A percentile compares a stretch with the other conserved stretches of the same genome.
phyloP scores from a whole-genome alignment of 768 basidiomycete species.

The Psilocybe cubensis region DNA sequence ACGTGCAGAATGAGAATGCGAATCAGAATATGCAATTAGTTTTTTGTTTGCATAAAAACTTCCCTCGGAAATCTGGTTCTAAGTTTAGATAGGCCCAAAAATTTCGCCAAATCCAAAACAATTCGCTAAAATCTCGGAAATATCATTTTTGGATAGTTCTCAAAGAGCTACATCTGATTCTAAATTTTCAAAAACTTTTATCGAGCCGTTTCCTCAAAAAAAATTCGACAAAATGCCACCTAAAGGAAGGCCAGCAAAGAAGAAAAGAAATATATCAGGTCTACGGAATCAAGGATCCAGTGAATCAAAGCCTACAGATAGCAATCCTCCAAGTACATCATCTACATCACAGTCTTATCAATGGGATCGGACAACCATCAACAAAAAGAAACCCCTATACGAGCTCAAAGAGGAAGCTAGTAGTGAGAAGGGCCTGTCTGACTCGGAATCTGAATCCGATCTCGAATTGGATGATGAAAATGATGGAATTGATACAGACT shows the following conservation, averaged over 20 bases:
- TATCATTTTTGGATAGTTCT: conserved; percentile 3
- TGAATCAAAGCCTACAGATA: neutral
- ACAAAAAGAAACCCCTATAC: no score
- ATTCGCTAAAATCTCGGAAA: no score
- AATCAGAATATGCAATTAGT: no score
- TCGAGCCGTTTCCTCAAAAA: neutral
- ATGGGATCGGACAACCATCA: no score
- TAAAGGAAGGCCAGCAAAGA: neutral
- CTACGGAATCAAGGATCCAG: neutral
- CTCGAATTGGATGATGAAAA: conserved; percentile 7
- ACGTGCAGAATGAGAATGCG: no score
- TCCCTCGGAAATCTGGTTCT: no score
- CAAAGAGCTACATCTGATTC: neutral
- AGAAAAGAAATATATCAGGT: conserved; percentile 3
- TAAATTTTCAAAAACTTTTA: neutral
- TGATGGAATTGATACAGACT: conserved; percentile 11
- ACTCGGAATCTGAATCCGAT: no score
- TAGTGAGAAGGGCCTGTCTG: no score
- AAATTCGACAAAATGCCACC: conserved; percentile 1
- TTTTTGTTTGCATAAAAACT: no score
- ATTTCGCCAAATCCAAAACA: neutral
- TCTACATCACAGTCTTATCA: neutral
- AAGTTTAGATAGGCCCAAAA: neutral
- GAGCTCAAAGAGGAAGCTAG: conserved; percentile 5
- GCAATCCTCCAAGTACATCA: neutral